Evolutionary conservation across 139 green algal genomes (phyloP).

Genomic region (Picochlorum sp.): DNA sequence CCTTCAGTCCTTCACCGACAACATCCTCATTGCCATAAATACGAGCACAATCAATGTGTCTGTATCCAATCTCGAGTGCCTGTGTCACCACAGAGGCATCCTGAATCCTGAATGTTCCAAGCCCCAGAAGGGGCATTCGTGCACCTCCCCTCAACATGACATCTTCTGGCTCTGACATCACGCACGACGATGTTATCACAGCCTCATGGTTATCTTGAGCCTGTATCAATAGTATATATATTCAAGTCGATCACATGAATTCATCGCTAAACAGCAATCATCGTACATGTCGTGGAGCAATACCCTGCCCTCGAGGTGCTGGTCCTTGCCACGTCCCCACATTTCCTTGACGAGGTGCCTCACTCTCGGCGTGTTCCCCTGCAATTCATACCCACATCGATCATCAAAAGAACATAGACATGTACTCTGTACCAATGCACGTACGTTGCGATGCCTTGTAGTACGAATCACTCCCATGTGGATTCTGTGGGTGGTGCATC

Average conservation of each 20-base stretch:
- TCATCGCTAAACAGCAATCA: not conserved
- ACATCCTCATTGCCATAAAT: constrained; percentile 63
- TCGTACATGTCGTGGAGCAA: constrained; percentile 8
- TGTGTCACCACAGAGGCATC: constrained; percentile 33
- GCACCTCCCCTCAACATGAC: constrained; percentile 40
- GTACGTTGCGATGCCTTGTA: constrained; percentile 1
- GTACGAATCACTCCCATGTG: constrained; percentile 47
- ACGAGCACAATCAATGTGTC: constrained; percentile 69
- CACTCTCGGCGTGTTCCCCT: no score
- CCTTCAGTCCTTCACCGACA: constrained; percentile 55
- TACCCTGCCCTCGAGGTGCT: constrained; percentile 41
- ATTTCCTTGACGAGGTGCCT: constrained; percentile 25
- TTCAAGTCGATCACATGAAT: no score
- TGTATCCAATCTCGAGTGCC: constrained; percentile 45
- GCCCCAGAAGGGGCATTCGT: constrained; percentile 56
- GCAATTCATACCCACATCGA: no score
- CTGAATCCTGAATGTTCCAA: constrained; percentile 56
- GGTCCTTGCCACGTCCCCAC: constrained; percentile 73
- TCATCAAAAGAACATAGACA: no score
- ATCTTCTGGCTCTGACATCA: constrained; percentile 20
- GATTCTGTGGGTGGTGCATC: constrained; percentile 11
- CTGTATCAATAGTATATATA: not conserved
- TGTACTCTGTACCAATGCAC: no score
- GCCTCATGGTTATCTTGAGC: not conserved
- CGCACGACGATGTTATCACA: not conserved